A percentile compares a stretch with the other conserved stretches of the same genome.
Evolutionary conservation across 768 basidiomycete species (phyloP).

Genomic region (Phylloporus arenicola): DNA sequence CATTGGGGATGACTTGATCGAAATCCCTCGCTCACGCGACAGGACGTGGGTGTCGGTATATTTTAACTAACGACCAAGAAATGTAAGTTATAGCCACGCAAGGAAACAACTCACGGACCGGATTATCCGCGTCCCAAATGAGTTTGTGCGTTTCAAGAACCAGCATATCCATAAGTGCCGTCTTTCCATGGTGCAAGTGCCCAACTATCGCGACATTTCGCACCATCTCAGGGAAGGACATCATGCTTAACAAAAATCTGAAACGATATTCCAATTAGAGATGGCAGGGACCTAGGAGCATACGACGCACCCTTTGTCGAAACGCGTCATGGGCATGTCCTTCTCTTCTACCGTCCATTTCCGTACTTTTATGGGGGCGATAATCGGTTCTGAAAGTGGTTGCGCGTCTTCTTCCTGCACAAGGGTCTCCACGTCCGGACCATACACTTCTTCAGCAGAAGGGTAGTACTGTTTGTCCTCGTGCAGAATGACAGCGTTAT

Average conservation of each 20-base stretch:
- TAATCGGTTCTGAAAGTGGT: conserved; percentile 88
- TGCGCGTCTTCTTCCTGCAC: conserved; percentile 99
- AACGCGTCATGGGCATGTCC: conserved; percentile 93
- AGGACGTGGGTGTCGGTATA: conserved; percentile 96
- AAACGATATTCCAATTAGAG: conserved; percentile 8
- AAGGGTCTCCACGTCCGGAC: conserved; percentile 88
- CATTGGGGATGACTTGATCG: conserved; percentile 96
- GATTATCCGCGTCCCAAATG: conserved; percentile 86
- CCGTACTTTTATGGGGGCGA: conserved; percentile 91
- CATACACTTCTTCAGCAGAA: conserved; percentile 87
- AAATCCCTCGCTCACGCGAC: conserved; percentile 83
- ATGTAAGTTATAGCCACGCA: conserved; percentile 17
- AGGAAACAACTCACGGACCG: conserved; percentile 46
- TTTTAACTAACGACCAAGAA: conserved; percentile 52
- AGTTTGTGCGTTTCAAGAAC: conserved; percentile 95
- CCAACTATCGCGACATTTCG: conserved; percentile 96
- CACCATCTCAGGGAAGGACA: conserved; percentile 87
- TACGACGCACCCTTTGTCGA: conserved; percentile 81
- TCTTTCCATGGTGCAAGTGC: conserved; percentile 97
- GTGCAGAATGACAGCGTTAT: conserved; percentile 83
- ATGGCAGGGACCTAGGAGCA: neutral
- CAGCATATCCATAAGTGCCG: conserved; percentile 94
- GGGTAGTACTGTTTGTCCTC: conserved; percentile 99
- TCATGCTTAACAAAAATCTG: conserved; percentile 91
- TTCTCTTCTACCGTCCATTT: conserved; percentile 96